These are phyloP conservation scores for Takakia lepidozioides DNA, from an alignment of 225 moss, liverwort and hornwort species.

Conservation along the genomic window DNA sequence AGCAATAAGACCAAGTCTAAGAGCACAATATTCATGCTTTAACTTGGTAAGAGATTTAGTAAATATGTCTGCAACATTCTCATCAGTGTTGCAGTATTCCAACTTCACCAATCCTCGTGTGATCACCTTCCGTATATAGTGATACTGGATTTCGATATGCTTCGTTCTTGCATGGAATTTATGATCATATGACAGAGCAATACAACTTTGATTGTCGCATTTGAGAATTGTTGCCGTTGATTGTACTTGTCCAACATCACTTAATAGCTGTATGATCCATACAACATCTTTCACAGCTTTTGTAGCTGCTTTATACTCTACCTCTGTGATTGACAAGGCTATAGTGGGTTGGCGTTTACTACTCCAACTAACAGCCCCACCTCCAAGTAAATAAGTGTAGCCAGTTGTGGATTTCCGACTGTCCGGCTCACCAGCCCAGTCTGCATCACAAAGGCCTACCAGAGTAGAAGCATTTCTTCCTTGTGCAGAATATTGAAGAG, in stretches of 20 bases:
- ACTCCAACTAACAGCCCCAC: neutral
- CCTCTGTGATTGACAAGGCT: neutral
- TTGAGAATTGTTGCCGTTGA: neutral
- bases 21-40: too few relatives aligned
- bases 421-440: neutral
- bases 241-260: neutral
- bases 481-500: too few relatives aligned
- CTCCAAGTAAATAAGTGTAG: neutral
- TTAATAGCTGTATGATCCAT: neutral
- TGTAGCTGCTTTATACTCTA: neutral
- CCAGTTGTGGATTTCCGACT: neutral
- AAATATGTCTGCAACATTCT: too few relatives aligned
- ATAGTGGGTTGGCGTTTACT: neutral
- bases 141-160: constrained; percentile 1
- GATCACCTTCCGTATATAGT: neutral
- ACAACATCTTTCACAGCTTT: neutral
- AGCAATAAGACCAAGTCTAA: too few relatives aligned
- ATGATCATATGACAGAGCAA: neutral
- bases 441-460: too few relatives aligned
- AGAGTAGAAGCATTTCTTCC: too few relatives aligned
- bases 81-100: too few relatives aligned
- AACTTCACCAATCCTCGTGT: too few relatives aligned
- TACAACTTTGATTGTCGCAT: neutral
- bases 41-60: too few relatives aligned
- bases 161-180: neutral